phyloP scores from a whole-genome alignment of 2,329 filamentous ascomycete genomes.

The Torrubiellomyces zombiae region DNA sequence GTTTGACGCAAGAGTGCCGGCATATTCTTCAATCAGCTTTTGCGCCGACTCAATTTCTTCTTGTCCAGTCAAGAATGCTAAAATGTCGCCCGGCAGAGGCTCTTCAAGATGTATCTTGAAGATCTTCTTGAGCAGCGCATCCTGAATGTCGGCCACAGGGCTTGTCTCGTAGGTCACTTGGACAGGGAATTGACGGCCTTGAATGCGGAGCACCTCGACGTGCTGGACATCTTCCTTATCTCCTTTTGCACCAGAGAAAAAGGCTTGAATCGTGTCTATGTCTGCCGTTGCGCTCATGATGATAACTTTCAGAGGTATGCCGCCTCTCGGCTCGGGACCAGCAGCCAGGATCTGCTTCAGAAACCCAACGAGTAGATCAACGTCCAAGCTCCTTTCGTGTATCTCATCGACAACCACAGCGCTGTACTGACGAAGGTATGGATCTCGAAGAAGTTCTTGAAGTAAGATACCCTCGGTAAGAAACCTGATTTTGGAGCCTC shows the following conservation, averaged over 20 bases:
- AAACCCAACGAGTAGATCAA: slow-evolving; percentile 81
- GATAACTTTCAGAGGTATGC: slow-evolving; percentile 67
- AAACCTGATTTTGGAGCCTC: slow-evolving; percentile 76
- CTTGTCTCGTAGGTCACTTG: slow-evolving; percentile 56
- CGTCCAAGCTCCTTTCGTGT: slow-evolving; percentile 87
- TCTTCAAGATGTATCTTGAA: slow-evolving; percentile 79
- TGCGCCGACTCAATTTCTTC: slow-evolving; percentile 80
- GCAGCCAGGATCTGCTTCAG: slow-evolving; percentile 57
- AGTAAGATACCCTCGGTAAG: slow-evolving; percentile 92
- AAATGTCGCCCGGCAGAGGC: slow-evolving; percentile 80
- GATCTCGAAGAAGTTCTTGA: slow-evolving; percentile 81
- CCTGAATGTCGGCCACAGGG: slow-evolving; percentile 66
- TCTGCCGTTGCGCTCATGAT: slow-evolving; percentile 97
- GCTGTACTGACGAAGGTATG: slow-evolving; percentile 68
- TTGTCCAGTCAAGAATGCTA: slow-evolving; percentile 84
- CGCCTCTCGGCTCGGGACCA: slow-evolving; percentile 47
- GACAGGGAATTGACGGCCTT: slow-evolving; percentile 79
- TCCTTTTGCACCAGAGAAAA: slow-evolving; percentile 39
- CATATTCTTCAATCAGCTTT: slow-evolving; percentile 65
- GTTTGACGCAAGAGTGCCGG: slow-evolving; percentile 52
- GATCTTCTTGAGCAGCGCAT: slow-evolving; percentile 64
- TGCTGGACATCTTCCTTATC: slow-evolving; percentile 3
- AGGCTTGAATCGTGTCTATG: slow-evolving; percentile 58
- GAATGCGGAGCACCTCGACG: slow-evolving; percentile 44
- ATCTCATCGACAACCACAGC: slow-evolving; percentile 91